Conservation (phyloP, 192 early-diverging fungal species). For the Mycoemilia scoparia region DNA sequence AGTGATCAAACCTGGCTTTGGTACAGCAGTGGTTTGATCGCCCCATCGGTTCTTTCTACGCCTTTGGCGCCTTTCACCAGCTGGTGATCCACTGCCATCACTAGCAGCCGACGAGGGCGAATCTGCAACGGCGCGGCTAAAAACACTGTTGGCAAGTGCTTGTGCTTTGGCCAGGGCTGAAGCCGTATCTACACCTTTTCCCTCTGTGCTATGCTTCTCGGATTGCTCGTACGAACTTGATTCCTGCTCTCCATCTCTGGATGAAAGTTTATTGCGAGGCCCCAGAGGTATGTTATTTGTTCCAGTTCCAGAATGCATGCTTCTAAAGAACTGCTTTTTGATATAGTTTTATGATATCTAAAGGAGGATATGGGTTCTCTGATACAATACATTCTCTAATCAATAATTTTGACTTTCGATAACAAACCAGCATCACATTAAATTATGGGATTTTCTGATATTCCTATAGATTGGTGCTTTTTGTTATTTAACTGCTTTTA, state of each 20-base stretch:
- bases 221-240: slow-evolving; percentile 1
- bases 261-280: slow-evolving; percentile 10
- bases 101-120: neutral
- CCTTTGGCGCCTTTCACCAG: slow-evolving; percentile 33
- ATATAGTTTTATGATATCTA: no score
- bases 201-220: neutral
- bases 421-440: no score
- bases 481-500: no score
- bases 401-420: no score
- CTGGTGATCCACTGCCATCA: slow-evolving; percentile 3
- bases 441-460: no score
- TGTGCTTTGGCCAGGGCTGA: slow-evolving; percentile 19
- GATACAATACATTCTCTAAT: no score
- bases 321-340: no score
- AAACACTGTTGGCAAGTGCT: slow-evolving; percentile 20
- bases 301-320: no score
- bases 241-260: neutral
- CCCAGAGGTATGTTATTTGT: slow-evolving; percentile 27
- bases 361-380: no score
- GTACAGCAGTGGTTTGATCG: slow-evolving; percentile 49
- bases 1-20: slow-evolving; percentile 62
- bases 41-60: slow-evolving; percentile 86
- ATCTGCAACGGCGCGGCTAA: slow-evolving; percentile 4
- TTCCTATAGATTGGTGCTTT: no score
- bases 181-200: neutral